Evolutionary conservation across 345 rosid species (phyloP).

Genomic region (Adansonia digitata): DNA sequence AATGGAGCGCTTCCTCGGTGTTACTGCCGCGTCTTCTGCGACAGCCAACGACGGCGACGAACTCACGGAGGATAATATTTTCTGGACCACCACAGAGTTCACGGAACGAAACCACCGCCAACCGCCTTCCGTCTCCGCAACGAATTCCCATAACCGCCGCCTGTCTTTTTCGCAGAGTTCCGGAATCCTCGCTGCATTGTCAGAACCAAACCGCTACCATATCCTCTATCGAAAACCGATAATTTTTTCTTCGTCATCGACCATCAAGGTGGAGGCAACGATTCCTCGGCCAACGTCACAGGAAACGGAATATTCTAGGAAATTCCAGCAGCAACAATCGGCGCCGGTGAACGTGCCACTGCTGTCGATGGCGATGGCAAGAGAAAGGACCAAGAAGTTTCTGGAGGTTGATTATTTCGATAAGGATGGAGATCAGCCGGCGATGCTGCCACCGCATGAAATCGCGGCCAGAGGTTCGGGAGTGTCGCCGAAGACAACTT

Average conservation of each 20-base stretch:
- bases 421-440: slow-evolving; percentile 31
- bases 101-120: slow-evolving; percentile 12
- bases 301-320: slow-evolving; percentile 25
- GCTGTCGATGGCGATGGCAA: slow-evolving; percentile 33
- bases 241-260: slow-evolving; percentile 18
- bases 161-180: slow-evolving; percentile 21
- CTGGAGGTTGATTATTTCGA: slow-evolving; percentile 21
- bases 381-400: slow-evolving; percentile 35
- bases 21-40: slow-evolving; percentile 20
- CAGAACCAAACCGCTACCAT: slow-evolving; percentile 14
- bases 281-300: slow-evolving; percentile 27
- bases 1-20: slow-evolving; percentile 30
- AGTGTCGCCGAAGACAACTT: slow-evolving; percentile 39
- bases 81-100: slow-evolving; percentile 43
- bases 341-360: slow-evolving; percentile 54
- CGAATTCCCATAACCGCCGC: slow-evolving; percentile 15
- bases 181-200: slow-evolving; percentile 30
- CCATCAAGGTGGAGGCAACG: slow-evolving; percentile 28
- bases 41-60: slow-evolving; percentile 24
- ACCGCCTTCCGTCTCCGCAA: not conserved
- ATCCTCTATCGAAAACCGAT: slow-evolving; percentile 31
- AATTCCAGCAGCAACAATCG: slow-evolving; percentile 43
- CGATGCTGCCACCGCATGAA: slow-evolving; percentile 62
- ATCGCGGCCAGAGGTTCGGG: slow-evolving; percentile 43
- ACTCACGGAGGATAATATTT: slow-evolving; percentile 49